phyloP scores from a whole-genome alignment of 1,139 yeast species.

The Suhomyces bolitotheri region DNA sequence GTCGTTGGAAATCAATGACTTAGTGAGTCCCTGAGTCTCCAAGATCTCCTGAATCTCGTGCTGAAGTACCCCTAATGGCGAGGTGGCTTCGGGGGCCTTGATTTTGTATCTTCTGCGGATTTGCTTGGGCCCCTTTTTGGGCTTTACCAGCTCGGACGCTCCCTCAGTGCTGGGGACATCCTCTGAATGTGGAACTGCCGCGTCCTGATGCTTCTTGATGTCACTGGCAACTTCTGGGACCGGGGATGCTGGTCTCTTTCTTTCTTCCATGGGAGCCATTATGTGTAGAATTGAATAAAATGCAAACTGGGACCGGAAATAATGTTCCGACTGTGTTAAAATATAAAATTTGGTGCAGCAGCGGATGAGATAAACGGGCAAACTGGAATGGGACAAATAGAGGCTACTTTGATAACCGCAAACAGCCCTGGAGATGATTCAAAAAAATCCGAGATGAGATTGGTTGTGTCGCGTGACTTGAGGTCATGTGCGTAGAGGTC shows the following conservation, averaged over 20 bases:
- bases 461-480: background rate
- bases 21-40: slow-evolving; percentile 40
- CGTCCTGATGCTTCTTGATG: slow-evolving; percentile 10
- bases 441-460: slow-evolving; percentile 1
- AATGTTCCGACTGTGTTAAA: background rate
- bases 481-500: slow-evolving; percentile 3
- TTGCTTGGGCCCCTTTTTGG: slow-evolving; percentile 20
- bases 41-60: slow-evolving; percentile 69
- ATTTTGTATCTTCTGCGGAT: slow-evolving; percentile 49
- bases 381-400: too few species aligned
- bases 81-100: slow-evolving; percentile 69
- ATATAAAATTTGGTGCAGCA: too few species aligned
- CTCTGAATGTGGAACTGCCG: slow-evolving; percentile 1
- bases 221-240: slow-evolving; percentile 6
- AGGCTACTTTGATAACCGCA: too few species aligned
- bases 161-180: background rate
- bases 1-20: slow-evolving; percentile 58
- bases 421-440: background rate
- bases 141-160: slow-evolving; percentile 1
- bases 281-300: background rate
- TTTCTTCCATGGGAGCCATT: slow-evolving; percentile 16
- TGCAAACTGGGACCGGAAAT: background rate
- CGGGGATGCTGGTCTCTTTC: slow-evolving; percentile 15
- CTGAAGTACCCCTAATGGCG: slow-evolving; percentile 79
- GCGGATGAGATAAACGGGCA: background rate